Evolutionary conservation across 208 protist genomes (phyloP), one percentile per base, ranked within the genome.

Genomic region (Leishmania martiniquensis): DNA sequence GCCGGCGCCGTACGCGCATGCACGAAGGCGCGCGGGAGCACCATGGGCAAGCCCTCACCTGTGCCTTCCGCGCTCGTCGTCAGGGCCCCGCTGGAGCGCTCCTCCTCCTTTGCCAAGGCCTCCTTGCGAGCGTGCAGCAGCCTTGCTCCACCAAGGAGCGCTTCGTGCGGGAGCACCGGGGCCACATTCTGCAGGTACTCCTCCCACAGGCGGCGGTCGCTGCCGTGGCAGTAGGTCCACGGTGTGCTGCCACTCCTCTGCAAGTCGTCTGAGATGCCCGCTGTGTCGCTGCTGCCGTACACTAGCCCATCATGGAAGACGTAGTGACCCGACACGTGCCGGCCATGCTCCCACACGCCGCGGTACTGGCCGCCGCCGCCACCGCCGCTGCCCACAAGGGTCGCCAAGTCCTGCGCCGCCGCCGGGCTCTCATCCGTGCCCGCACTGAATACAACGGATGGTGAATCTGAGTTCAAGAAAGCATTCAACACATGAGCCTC

Each of bases 221-320:
- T 86, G 44, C 80, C 79, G 62, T 90, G 82, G 82, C 95, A 98
- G 84, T 98, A 97, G n/a, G 83, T 71, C 93, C 95, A 98, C 39
- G 78, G 34, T n/a, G 72, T 68, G 39, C 72, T 4, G 22, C 72
- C 57, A 44, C 32, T 45, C 76, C 22, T 65, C 47, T 13, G 84
- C 65, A 25, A 79, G 39, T 32, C 68, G 68, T 69, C 25, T 57
- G 32, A 59, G 65, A 51, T 69, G 25, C n/a, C 79, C n/a, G 59
- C 75, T 1, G 60, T 39, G 52, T 45, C 51, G 52, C 55, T 73
- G 63, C 72, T 82, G 68, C 83, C 83, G 73, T 93, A 96, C 42
- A 95, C 83, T 44, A 98, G 85, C 5, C 95, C 95, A 72, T 98
- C 95, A 7, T 78, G 32, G 75, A 96, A 98, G 25, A 97, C 91